phyloP scores from a whole-genome alignment of 345 rosid genomes.

The Murraya paniculata region DNA sequence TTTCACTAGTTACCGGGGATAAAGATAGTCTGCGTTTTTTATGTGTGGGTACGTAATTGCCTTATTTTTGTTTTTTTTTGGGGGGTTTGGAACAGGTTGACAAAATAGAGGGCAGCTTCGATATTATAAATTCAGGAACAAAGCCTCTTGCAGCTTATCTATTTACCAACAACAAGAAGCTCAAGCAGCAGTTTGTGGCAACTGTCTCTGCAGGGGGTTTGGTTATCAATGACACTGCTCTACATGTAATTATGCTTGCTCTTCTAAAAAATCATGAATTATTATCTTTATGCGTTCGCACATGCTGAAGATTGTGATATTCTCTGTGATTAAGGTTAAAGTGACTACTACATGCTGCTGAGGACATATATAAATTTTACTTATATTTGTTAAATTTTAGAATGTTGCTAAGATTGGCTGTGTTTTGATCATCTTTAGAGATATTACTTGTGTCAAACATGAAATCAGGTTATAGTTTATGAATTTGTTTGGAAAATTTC shows the following conservation, averaged over 20 bases:
- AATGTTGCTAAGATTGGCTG: neutral
- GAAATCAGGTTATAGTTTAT: neutral
- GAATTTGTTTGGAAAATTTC: neutral
- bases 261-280: neutral
- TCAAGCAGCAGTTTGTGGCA: constrained; percentile 60
- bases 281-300: neutral
- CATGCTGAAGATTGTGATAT: neutral
- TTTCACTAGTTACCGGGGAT: no score
- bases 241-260: constrained; percentile 58
- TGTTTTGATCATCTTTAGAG: neutral
- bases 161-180: constrained; percentile 69
- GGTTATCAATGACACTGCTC: constrained; percentile 71
- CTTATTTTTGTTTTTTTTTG: constrained; percentile 18
- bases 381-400: neutral
- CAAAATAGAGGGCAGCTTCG: constrained; percentile 75
- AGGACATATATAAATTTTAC: neutral
- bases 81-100: constrained; percentile 52
- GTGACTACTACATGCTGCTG: neutral
- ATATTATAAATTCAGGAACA: constrained; percentile 59
- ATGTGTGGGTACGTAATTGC: no score
- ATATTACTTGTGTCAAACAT: neutral
- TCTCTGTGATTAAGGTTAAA: constrained; percentile 6
- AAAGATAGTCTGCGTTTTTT: neutral
- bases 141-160: constrained; percentile 97
- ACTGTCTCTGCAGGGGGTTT: constrained; percentile 86